Percentiles rank a stretch among this genome's conserved stretches.
These are phyloP conservation scores for Gymnopus androsaceus DNA, from an alignment of 1,284 basidiomycete genomes.

Conservation along the genomic window DNA sequence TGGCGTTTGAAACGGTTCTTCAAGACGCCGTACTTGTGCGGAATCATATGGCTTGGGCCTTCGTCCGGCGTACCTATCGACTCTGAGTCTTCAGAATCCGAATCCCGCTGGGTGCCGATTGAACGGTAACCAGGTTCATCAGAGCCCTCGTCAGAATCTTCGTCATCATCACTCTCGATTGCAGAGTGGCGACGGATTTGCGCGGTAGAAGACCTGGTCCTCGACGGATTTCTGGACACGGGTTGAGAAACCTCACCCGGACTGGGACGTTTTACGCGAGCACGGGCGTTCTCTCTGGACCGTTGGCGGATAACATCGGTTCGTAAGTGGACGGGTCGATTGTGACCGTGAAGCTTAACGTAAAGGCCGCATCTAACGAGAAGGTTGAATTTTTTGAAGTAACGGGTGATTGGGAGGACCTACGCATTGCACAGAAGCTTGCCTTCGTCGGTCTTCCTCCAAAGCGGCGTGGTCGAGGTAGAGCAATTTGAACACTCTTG, in stretches of 20 bases:
- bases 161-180: slow-evolving; percentile 11
- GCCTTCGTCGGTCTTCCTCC: slow-evolving; percentile 16
- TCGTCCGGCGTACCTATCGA: slow-evolving; percentile 14
- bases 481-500: slow-evolving; percentile 14
- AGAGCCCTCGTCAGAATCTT: slow-evolving; percentile 1
- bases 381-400: not conserved
- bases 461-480: slow-evolving; percentile 13
- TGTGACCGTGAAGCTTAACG: slow-evolving; percentile 13
- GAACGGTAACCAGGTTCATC: slow-evolving; percentile 13
- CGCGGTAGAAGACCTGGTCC: slow-evolving; percentile 7
- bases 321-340: slow-evolving; percentile 12
- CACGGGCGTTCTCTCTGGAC: slow-evolving; percentile 11
- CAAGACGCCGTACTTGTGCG: slow-evolving; percentile 2
- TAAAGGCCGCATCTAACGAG: slow-evolving; percentile 13
- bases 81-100: slow-evolving; percentile 6
- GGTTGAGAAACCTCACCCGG: not conserved
- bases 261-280: slow-evolving; percentile 7
- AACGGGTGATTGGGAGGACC: not conserved
- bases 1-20: slow-evolving; percentile 14
- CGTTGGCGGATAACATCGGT: slow-evolving; percentile 15
- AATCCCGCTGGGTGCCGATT: slow-evolving; percentile 14
- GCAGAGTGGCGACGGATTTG: slow-evolving; percentile 10
- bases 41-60: not conserved
- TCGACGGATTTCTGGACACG: not conserved
- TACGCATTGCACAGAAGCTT: slow-evolving; percentile 16